These are phyloP conservation scores for Calamus simplicifolius DNA, from an alignment of 176 grass and related monocot genomes.

Conservation along the genomic window DNA sequence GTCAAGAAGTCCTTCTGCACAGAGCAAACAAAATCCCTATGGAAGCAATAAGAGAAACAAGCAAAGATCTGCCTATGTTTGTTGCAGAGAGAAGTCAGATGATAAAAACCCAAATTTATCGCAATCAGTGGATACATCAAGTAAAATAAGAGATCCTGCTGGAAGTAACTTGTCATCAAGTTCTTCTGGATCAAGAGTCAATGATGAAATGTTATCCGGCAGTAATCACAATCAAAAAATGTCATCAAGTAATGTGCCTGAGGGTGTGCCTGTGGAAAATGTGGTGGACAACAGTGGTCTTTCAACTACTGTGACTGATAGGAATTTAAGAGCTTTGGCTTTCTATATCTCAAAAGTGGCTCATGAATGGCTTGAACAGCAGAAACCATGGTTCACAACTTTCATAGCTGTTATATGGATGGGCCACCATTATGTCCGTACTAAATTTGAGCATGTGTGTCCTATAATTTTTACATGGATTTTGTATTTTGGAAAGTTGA, in stretches of 20 bases:
- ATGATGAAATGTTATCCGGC: conserved; percentile 26
- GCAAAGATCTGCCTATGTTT: conserved; percentile 19
- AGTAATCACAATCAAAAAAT: conserved; percentile 17
- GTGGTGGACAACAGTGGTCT: not conserved
- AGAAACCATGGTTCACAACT: conserved; percentile 38
- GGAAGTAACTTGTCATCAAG: conserved; percentile 24
- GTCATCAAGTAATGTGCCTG: conserved; percentile 1
- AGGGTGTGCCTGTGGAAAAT: conserved; percentile 17
- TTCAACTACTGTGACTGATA: conserved; percentile 30
- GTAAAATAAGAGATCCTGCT: conserved; percentile 24
- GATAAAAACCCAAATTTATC: conserved; percentile 15
- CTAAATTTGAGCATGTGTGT: conserved; percentile 45
- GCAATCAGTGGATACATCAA: conserved; percentile 18
- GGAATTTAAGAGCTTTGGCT: conserved; percentile 49
- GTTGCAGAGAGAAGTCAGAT: conserved; percentile 31
- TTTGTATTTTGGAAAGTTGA: conserved; percentile 63
- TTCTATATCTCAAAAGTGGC: conserved; percentile 47
- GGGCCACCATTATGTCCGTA: conserved; percentile 34
- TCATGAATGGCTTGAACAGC: conserved; percentile 45
- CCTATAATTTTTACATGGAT: conserved; percentile 63
- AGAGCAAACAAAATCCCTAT: conserved; percentile 29
- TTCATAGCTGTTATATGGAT: conserved; percentile 37
- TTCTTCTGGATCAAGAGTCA: conserved; percentile 26
- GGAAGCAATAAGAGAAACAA: conserved; percentile 33
- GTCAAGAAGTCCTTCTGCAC: conserved; percentile 24